Evolutionary conservation across 2,329 filamentous ascomycete species (phyloP).

Genomic region (Alternaria consortialis): DNA sequence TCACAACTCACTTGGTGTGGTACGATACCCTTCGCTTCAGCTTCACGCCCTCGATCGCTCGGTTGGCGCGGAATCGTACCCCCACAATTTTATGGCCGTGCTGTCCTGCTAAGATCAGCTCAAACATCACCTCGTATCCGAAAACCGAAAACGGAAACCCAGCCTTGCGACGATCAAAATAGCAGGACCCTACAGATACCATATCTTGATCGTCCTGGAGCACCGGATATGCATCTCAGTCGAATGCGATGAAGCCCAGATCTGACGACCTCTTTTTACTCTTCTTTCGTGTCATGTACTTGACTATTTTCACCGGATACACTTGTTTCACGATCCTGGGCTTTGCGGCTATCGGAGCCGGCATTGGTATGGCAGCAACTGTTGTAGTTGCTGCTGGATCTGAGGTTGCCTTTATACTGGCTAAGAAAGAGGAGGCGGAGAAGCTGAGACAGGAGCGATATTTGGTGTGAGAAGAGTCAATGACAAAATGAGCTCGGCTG

Average conservation of each 20-base stretch:
- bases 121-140: conserved; percentile 12
- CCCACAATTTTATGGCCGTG: conserved; percentile 12
- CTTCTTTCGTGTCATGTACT: conserved; percentile 24
- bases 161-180: conserved; percentile 5
- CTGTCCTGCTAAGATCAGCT: conserved; percentile 9
- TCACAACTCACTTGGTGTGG: background rate
- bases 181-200: background rate
- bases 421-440: conserved; percentile 12
- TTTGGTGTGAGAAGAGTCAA: conserved; percentile 6
- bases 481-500: background rate
- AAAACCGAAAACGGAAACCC: conserved; percentile 1
- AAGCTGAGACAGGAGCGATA: conserved; percentile 13
- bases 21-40: background rate
- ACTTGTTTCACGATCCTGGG: conserved; percentile 25
- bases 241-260: conserved; percentile 11
- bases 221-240: background rate
- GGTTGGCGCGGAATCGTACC: conserved; percentile 5
- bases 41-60: conserved; percentile 1
- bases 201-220: conserved; percentile 1
- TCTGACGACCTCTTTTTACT: conserved; percentile 21
- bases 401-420: conserved; percentile 19
- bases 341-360: conserved; percentile 20
- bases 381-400: conserved; percentile 21
- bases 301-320: conserved; percentile 23
- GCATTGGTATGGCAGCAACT: conserved; percentile 20